A percentile compares a stretch with the other conserved stretches of the same genome.
These are phyloP conservation scores for Candida sithepensis DNA, from an alignment of 805 yeast genomes.

Conservation along the genomic window DNA sequence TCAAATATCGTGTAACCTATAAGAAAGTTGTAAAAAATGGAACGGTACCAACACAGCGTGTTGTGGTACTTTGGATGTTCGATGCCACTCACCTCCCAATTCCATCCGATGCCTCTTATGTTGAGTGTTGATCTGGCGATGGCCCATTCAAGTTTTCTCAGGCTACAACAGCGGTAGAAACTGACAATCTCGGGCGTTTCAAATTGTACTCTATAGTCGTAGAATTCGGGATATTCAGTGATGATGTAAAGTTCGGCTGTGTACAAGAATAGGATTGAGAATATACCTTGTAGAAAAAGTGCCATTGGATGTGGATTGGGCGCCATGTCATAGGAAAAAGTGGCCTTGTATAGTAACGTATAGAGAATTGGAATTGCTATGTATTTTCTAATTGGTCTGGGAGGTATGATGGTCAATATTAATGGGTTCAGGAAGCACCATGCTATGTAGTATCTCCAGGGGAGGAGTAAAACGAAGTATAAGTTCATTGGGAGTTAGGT, in stretches of 20 bases:
- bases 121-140: slow-evolving; percentile 8
- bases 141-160: slow-evolving; percentile 12
- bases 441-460: background rate
- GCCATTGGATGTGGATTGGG: slow-evolving; percentile 4
- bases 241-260: slow-evolving; percentile 10
- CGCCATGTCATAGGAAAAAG: background rate
- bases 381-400: slow-evolving; percentile 11
- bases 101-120: slow-evolving; percentile 16
- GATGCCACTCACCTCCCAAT: slow-evolving; percentile 8
- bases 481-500: no score
- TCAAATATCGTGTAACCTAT: slow-evolving; percentile 8
- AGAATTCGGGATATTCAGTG: slow-evolving; percentile 15
- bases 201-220: slow-evolving; percentile 7
- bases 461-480: background rate
- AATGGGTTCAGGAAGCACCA: slow-evolving; percentile 8
- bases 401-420: slow-evolving; percentile 12
- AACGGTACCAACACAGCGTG: background rate
- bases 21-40: background rate
- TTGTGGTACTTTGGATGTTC: background rate
- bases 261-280: slow-evolving; percentile 8
- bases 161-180: slow-evolving; percentile 1
- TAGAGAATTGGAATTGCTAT: slow-evolving; percentile 9
- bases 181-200: slow-evolving; percentile 10
- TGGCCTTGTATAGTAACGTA: slow-evolving; percentile 6
- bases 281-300: slow-evolving; percentile 10